phyloP scores from a whole-genome alignment of 257 asterid genomes.

The Solanum raphanifolium region DNA sequence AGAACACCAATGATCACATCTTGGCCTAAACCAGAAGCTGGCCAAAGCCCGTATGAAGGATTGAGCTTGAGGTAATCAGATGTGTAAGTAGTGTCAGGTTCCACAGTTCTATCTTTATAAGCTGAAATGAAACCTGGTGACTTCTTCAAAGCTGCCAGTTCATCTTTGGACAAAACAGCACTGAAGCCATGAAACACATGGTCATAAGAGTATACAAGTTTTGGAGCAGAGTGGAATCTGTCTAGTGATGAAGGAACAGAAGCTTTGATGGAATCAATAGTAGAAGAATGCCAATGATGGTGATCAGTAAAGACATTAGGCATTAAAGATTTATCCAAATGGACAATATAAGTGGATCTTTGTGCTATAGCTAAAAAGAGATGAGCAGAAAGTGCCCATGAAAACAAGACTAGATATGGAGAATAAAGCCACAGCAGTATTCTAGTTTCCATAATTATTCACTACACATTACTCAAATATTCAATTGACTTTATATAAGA shows the following conservation, averaged over 20 bases:
- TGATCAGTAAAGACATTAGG: constrained; percentile 6
- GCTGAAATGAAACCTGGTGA: not conserved
- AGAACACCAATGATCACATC: not conserved
- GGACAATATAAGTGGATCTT: constrained; percentile 12
- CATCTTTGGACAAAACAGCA: not conserved
- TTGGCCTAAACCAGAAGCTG: not conserved
- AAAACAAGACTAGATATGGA: not conserved
- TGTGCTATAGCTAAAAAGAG: not conserved
- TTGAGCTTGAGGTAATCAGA: not conserved
- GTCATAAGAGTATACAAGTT: not conserved
- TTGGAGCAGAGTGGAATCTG: not conserved
- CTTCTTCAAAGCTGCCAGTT: not conserved
- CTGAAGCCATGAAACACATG: not conserved
- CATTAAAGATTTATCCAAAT: constrained; percentile 11
- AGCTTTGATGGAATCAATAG: not conserved
- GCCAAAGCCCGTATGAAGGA: not conserved
- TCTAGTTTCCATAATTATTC: not conserved
- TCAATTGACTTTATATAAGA: not conserved
- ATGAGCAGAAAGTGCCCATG: not conserved
- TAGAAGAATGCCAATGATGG: constrained; percentile 10
- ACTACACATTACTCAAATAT: not conserved
- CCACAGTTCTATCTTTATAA: not conserved
- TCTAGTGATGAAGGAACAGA: not conserved
- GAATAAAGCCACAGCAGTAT: not conserved
- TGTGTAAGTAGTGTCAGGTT: not conserved